A percentile compares a stretch with the other conserved stretches of the same genome.
Conservation (phyloP, 2,329 filamentous ascomycete species). For the Hymenoscyphus fructigenus region DNA sequence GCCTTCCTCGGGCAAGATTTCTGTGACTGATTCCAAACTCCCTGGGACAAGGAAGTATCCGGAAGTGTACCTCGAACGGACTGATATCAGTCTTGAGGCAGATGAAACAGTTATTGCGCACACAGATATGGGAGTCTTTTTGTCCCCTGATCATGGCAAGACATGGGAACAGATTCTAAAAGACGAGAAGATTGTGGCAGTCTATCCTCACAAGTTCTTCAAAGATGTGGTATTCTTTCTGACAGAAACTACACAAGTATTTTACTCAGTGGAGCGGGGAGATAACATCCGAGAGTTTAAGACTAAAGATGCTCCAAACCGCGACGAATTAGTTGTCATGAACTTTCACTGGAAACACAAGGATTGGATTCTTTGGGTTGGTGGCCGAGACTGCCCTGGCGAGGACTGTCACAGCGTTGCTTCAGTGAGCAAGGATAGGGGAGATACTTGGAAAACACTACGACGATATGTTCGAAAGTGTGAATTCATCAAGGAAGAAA, state of each 20-base stretch:
- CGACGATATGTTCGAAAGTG: slow-evolving; percentile 76
- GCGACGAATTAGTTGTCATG: slow-evolving; percentile 51
- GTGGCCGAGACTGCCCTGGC: slow-evolving; percentile 63
- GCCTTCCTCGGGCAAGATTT: slow-evolving; percentile 66
- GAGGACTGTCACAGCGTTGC: slow-evolving; percentile 69
- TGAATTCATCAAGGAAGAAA: slow-evolving; percentile 74
- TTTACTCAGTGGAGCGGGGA: slow-evolving; percentile 80
- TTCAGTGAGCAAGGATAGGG: slow-evolving; percentile 76
- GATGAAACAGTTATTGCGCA: slow-evolving; percentile 72
- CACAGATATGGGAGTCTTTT: slow-evolving; percentile 53
- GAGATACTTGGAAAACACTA: slow-evolving; percentile 74
- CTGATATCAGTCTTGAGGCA: slow-evolving; percentile 57
- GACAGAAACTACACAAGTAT: slow-evolving; percentile 63
- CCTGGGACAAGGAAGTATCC: slow-evolving; percentile 53
- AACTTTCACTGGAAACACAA: slow-evolving; percentile 81
- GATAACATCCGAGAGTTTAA: slow-evolving; percentile 72
- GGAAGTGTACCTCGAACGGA: slow-evolving; percentile 77
- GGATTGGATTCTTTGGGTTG: slow-evolving; percentile 92
- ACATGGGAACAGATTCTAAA: slow-evolving; percentile 73
- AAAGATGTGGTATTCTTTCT: slow-evolving; percentile 87
- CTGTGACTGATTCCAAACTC: slow-evolving; percentile 60
- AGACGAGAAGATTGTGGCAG: slow-evolving; percentile 65
- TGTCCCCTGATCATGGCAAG: slow-evolving; percentile 86
- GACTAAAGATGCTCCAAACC: slow-evolving; percentile 56
- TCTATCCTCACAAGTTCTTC: slow-evolving; percentile 77